phyloP scores from a whole-genome alignment of 345 rosid species.

The Rhizophora apiculata region DNA sequence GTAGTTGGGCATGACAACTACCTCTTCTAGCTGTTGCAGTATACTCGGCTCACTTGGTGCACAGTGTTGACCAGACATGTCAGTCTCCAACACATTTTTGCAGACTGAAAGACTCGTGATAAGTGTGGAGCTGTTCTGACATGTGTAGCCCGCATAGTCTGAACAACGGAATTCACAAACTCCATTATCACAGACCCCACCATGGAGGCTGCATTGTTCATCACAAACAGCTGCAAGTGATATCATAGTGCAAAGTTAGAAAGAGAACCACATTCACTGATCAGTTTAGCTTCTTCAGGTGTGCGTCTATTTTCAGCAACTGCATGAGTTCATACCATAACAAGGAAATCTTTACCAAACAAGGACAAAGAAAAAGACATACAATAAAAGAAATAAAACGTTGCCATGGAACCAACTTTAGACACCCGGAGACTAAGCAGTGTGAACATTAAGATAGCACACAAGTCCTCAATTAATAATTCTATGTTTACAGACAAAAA shows the following conservation, averaged over 20 bases:
- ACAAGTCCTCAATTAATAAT: too few species aligned
- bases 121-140: conserved; percentile 89
- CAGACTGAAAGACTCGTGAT: conserved; percentile 78
- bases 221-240: conserved; percentile 77
- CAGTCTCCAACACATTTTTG: conserved; percentile 77
- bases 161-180: conserved; percentile 99
- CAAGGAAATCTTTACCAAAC: too few species aligned
- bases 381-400: background rate
- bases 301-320: background rate
- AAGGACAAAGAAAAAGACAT: background rate
- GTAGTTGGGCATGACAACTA: conserved; percentile 94
- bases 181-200: conserved; percentile 99
- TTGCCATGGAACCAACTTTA: too few species aligned
- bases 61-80: conserved; percentile 74
- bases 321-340: background rate
- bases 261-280: background rate
- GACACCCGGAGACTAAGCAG: too few species aligned
- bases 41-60: conserved; percentile 93
- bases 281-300: background rate
- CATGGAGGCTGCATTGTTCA: conserved; percentile 97
- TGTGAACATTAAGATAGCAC: too few species aligned
- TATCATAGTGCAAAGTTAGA: conserved; percentile 9
- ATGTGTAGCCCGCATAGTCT: conserved; percentile 95
- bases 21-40: conserved; percentile 95
- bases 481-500: too few species aligned